These are phyloP conservation scores for Brasilioporus rufonigricans DNA, from an alignment of 768 basidiomycete genomes.

Conservation along the genomic window DNA sequence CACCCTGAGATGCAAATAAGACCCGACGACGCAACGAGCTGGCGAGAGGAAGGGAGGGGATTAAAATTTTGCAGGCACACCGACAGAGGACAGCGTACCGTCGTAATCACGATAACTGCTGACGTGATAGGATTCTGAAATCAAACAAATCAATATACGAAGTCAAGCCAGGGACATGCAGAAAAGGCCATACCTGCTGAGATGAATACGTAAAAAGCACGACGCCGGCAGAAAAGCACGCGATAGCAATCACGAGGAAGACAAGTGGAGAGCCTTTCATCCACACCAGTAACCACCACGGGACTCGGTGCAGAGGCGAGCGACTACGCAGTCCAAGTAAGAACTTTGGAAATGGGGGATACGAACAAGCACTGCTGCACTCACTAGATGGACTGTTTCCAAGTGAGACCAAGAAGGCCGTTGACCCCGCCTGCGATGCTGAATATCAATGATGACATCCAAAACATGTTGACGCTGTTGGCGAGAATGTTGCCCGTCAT, in stretches of 20 bases:
- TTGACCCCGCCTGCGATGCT: slow-evolving; percentile 53
- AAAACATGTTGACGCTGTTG: slow-evolving; percentile 46
- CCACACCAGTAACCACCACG: slow-evolving; percentile 66
- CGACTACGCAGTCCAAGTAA: slow-evolving; percentile 28
- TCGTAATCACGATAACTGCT: slow-evolving; percentile 70
- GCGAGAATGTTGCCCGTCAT: slow-evolving; percentile 31
- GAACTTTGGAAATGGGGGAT: neutral
- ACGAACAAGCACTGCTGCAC: slow-evolving; percentile 10
- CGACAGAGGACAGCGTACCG: slow-evolving; percentile 29
- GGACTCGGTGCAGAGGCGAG: slow-evolving; percentile 50
- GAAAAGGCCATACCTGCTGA: slow-evolving; percentile 44
- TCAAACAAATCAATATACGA: neutral
- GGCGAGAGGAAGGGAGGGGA: neutral
- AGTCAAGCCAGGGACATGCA: neutral
- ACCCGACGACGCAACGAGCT: slow-evolving; percentile 36
- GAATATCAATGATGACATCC: slow-evolving; percentile 53
- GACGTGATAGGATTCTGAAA: slow-evolving; percentile 56
- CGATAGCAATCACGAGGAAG: slow-evolving; percentile 79
- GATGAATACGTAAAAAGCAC: slow-evolving; percentile 77
- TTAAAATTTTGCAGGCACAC: neutral
- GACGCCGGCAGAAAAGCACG: slow-evolving; percentile 75
- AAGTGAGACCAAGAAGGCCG: slow-evolving; percentile 48
- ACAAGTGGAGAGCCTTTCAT: slow-evolving; percentile 82
- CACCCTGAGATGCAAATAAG: slow-evolving; percentile 48
- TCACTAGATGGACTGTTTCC: slow-evolving; percentile 56